Base-by-base conservation (phyloP, 495 filamentous ascomycete species). In the Xylaria intraflava region DNA sequence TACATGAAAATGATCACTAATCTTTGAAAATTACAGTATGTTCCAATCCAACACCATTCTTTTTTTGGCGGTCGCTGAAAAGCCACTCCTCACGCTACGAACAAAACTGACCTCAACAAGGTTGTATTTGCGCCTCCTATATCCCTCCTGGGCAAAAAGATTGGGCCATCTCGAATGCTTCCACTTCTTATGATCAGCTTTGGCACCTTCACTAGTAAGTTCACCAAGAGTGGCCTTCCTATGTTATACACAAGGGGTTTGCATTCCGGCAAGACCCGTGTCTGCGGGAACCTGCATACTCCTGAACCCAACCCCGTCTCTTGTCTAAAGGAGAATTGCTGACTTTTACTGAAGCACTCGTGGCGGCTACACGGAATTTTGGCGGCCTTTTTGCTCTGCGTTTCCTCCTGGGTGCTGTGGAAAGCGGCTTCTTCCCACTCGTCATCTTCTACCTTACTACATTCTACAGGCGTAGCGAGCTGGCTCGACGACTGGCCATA, bases 391-490 rank as follows among this genome's bases (percentile, higher is more conserved):
- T 88, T 57, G 75, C 82, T 10, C 71, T 84, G 62, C 70, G 84
- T 51, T 87, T 77, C 80, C 75, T 87, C 48, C 65, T 88, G 17
- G 85, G 87, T 17, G 87, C 87, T 75, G 73, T 81, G 1, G 87
- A 91, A 64, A 78, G 78, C 30, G 87, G 79, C 3, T 90, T 91
- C 69, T 88, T 87, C 59, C 86, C 87, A 1, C 65, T 86, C 35
- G 86, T 78, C 20, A 78, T 78, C 58, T 78, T 73, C 52, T 78
- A 77, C 42, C 70, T 70, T 31, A 74, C 70, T 0, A 69, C 64
- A 1, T 90, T 91, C 65, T 90, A 90, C 59, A 80, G 83, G 20
- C 81, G 87, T 31, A 80, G 81, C n/a, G 87, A 90, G 61, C 73
- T 91, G 8, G 87, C 86, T 6, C 73, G 86, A 17, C 83, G 87